Base-by-base conservation (phyloP, 495 filamentous ascomycete genomes). In the Penicillium tannophilum region DNA sequence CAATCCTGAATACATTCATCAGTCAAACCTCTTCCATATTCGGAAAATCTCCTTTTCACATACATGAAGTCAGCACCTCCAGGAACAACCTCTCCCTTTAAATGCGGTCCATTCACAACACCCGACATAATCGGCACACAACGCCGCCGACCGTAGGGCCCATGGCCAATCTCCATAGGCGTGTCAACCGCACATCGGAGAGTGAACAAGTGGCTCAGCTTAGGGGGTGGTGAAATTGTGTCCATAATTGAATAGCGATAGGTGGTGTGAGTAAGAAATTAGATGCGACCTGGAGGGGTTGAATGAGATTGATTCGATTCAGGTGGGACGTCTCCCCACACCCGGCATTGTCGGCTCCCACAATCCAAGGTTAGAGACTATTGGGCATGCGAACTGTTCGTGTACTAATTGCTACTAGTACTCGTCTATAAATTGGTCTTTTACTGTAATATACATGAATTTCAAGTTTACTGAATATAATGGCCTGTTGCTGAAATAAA, bases 11-110 rank as follows among this genome's bases (percentile, higher is more conserved):
- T 39, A 8, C 1, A 41, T 23, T n/a, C 19, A 42, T 28, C 28
- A 28, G 28, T 7, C 28, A 28, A 28, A 28, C 28, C 4, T 28
- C 28, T 28, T 28, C 6, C 28, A 28, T 5, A 28, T 28, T 28
- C 28, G 4, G 4, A 28, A 7, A 4, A 28, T 4, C 6, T 28
- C 4, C 28, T 28, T 28, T 28, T 28, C 30, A 56, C 54, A 30
- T 59, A 72, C 69, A 72, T 72, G 12, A 69, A 72, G 55, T 72
- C 69, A 14, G 66, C 69, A 0, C 66, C 69, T n/a, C 66, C 69
- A 4, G 68, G 66, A 23, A 72, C 59, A 33, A 69, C 64, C 54
- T 69, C 64, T 11, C 69, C 69, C 17, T 63, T 67, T 7, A 73
- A 39, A 42, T 64, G 58, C 3, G 66, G 68, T 24, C 68, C 68